These are phyloP conservation scores for Lasiodiplodia citricola DNA, from an alignment of 2,329 filamentous ascomycete genomes.

Conservation along the genomic window DNA sequence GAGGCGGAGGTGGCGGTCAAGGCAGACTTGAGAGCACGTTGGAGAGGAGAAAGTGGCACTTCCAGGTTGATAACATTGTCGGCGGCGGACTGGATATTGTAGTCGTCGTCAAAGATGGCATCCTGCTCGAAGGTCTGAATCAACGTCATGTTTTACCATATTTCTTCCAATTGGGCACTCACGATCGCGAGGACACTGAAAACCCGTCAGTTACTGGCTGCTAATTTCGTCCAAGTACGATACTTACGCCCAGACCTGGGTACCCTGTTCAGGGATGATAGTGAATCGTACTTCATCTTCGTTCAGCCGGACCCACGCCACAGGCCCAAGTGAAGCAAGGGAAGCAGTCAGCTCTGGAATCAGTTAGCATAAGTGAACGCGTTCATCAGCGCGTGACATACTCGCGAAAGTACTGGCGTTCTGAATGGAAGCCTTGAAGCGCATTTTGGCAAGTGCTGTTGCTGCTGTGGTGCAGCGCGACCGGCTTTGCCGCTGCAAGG, in stretches of 20 bases:
- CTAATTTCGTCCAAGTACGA: constrained; percentile 29
- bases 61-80: constrained; percentile 96
- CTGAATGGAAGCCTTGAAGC: constrained; percentile 59
- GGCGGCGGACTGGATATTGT: constrained; percentile 84
- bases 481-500: neutral
- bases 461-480: neutral
- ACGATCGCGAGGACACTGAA: constrained; percentile 50
- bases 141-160: neutral
- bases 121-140: constrained; percentile 58
- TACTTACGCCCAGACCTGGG: constrained; percentile 92
- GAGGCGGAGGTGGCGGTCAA: constrained; percentile 79
- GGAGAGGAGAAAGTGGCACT: constrained; percentile 83
- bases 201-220: constrained; percentile 30
- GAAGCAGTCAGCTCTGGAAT: constrained; percentile 65
- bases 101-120: constrained; percentile 83
- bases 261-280: constrained; percentile 91
- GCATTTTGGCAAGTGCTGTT: constrained; percentile 43
- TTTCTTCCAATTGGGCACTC: constrained; percentile 31
- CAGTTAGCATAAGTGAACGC: constrained; percentile 4
- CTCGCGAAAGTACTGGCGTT: constrained; percentile 60
- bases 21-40: constrained; percentile 90
- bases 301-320: constrained; percentile 89
- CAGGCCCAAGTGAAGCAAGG: constrained; percentile 72
- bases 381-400: constrained; percentile 40
- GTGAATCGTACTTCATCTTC: constrained; percentile 90